These are phyloP conservation scores for Camillea tinctor DNA, from an alignment of 2,329 filamentous ascomycete genomes.

Conservation along the genomic window DNA sequence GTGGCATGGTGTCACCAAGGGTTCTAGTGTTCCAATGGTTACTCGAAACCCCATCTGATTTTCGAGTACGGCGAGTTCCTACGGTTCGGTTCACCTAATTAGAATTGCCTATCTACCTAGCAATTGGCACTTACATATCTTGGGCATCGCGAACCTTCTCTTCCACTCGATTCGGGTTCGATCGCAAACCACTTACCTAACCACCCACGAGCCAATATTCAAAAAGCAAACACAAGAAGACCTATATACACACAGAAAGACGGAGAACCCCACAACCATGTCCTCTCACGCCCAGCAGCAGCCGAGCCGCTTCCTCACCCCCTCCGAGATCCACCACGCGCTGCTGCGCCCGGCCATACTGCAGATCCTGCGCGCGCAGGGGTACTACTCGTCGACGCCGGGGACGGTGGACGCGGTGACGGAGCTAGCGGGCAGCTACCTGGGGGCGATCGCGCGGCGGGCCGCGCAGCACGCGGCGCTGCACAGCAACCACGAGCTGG, in stretches of 20 bases:
- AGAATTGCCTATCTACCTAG: too few relatives aligned
- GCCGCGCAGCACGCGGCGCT: constrained; percentile 70
- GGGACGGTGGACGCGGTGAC: constrained; percentile 85
- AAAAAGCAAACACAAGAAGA: too few relatives aligned
- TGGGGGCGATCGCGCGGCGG: constrained; percentile 69
- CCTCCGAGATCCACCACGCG: constrained; percentile 52
- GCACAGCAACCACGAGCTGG: constrained; percentile 51
- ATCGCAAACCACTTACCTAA: too few relatives aligned
- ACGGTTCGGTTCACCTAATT: neutral
- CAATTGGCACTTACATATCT: too few relatives aligned
- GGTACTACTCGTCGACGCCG: constrained; percentile 80
- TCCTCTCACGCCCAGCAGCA: constrained; percentile 22
- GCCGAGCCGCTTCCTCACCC: constrained; percentile 11
- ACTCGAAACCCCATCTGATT: neutral
- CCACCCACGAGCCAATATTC: too few relatives aligned
- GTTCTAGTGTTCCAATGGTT: neutral
- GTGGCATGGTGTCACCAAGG: neutral
- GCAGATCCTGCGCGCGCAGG: constrained; percentile 86
- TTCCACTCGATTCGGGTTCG: neutral
- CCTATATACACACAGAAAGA: neutral
- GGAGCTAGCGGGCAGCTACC: constrained; percentile 80
- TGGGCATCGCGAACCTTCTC: neutral
- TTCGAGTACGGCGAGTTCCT: neutral
- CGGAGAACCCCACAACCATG: constrained; percentile 12
- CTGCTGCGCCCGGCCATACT: constrained; percentile 84